These are phyloP conservation scores for Aspergillus pseudotamarii DNA, from an alignment of 2,329 filamentous ascomycete genomes.

Conservation along the genomic window DNA sequence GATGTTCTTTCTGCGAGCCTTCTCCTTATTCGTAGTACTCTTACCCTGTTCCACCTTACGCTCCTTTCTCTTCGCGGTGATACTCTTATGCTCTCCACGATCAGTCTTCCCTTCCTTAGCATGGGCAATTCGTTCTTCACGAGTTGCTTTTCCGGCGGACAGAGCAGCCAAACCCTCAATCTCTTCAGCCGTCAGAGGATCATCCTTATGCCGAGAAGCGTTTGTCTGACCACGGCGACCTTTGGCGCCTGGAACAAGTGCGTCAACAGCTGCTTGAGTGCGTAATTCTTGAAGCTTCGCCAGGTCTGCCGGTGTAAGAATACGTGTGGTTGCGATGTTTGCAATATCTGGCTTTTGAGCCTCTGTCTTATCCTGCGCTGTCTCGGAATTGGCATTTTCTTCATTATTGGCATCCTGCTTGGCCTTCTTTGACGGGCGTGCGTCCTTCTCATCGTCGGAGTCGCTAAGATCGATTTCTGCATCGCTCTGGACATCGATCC, in stretches of 20 bases:
- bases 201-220: constrained; percentile 72
- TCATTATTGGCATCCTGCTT: constrained; percentile 52
- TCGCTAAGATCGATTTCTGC: constrained; percentile 74
- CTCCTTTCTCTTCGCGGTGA: constrained; percentile 78
- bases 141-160: constrained; percentile 73
- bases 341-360: constrained; percentile 63
- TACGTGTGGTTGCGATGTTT: constrained; percentile 86
- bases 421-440: constrained; percentile 65
- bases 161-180: constrained; percentile 85
- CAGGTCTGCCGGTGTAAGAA: constrained; percentile 94
- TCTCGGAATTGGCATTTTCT: constrained; percentile 46
- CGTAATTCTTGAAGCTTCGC: constrained; percentile 90
- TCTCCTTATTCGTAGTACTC: constrained; percentile 96
- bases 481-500: constrained; percentile 88
- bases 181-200: constrained; percentile 84
- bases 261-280: constrained; percentile 70
- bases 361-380: constrained; percentile 25
- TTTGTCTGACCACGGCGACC: constrained; percentile 51
- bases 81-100: constrained; percentile 79
- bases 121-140: constrained; percentile 83
- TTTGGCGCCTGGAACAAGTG: constrained; percentile 53
- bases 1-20: constrained; percentile 97
- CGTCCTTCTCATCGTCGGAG: constrained; percentile 69
- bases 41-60: constrained; percentile 89
- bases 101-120: constrained; percentile 81